Percentiles rank a stretch among this genome's conserved stretches.
These are phyloP conservation scores for Blastobotrys petasosporus DNA, from an alignment of 1,139 yeast species.

Conservation along the genomic window DNA sequence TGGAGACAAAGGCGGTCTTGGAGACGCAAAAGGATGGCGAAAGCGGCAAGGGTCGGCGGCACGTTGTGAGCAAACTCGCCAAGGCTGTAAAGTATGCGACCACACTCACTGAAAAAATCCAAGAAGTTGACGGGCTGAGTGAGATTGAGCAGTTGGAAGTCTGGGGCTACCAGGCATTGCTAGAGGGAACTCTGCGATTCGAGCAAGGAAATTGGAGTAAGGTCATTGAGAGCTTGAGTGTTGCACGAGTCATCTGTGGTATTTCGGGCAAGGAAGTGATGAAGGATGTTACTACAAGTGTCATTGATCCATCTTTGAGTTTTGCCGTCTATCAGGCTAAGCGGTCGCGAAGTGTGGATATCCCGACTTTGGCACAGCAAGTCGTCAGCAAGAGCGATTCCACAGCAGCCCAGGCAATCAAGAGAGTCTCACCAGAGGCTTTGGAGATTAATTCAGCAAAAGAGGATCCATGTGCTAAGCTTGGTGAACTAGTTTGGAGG, in stretches of 20 bases:
- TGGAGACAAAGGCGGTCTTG: conserved; percentile 53
- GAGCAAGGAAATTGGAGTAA: conserved; percentile 53
- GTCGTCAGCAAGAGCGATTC: conserved; percentile 16
- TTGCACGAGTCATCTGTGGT: conserved; percentile 58
- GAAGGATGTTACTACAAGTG: conserved; percentile 50
- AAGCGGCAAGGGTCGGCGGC: conserved; percentile 34
- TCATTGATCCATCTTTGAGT: conserved; percentile 65
- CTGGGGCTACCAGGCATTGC: conserved; percentile 53
- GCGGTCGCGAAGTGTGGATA: conserved; percentile 26
- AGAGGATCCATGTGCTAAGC: conserved; percentile 21
- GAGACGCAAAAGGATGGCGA: conserved; percentile 44
- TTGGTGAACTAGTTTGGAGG: conserved; percentile 59
- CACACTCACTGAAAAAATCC: conserved; percentile 38
- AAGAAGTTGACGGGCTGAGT: conserved; percentile 26
- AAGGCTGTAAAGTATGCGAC: conserved; percentile 48
- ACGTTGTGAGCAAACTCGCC: conserved; percentile 62
- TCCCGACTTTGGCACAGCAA: conserved; percentile 29
- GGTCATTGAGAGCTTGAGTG: conserved; percentile 49
- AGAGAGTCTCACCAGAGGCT: conserved; percentile 19
- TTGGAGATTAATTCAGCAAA: conserved; percentile 17
- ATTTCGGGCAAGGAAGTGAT: conserved; percentile 39
- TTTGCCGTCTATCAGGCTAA: conserved; percentile 47
- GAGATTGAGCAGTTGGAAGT: conserved; percentile 42
- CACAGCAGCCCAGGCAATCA: conserved; percentile 16
- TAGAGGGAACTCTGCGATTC: conserved; percentile 55